Base-by-base conservation (phyloP, 495 filamentous ascomycete genomes). In the Haplographium delicatum region DNA sequence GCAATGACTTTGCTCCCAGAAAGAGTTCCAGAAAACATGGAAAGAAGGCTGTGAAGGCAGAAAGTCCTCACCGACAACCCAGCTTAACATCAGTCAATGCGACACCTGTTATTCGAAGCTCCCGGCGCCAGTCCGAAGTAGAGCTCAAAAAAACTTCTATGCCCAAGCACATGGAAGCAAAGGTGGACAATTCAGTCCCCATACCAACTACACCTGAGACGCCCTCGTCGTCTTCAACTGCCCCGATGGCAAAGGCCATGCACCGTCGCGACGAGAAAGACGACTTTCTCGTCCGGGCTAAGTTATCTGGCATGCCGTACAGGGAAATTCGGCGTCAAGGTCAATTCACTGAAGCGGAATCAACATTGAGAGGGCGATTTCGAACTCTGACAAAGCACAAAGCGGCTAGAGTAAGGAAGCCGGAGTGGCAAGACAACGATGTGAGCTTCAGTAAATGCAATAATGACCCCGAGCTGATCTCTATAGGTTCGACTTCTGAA, bases 361-460 rank as follows among this genome's bases (percentile, higher is more conserved):
- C 88, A 9, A 96, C 91, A 2, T 72, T 96, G 10, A 79, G 91
- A 13, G 91, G 91, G 1, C 73, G 90, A 8, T 87, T 80, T 49
- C 76, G 91, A 10, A 87, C 82, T 1, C 63, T 95, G 56, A 95
- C 87, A 1, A 95, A 95, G 66, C 59, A 71, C 1, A 85, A 85
- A 49, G 76, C 81, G 37, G 74, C 88, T 47, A 70, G 91, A 3
- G 81, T 91, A 1, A 68, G 91, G 18, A 89, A 83, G 62, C 91
- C 91, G 0, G 71, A 82, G 43, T 96, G 91, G 91, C 70, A 67
- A 2, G 74, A 78, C 0, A 72, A 72, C 22, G 91, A 96, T 72
- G 88, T 95, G 65, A 75, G 88, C n/a, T n/a, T 79, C 13, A 31
- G 26, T 1, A 7, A 5, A n/a, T 44, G 26, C n/a, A 15, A 11